These are phyloP conservation scores for Penicillium oxalicum DNA, from an alignment of 2,329 filamentous ascomycete species.

Conservation along the genomic window DNA sequence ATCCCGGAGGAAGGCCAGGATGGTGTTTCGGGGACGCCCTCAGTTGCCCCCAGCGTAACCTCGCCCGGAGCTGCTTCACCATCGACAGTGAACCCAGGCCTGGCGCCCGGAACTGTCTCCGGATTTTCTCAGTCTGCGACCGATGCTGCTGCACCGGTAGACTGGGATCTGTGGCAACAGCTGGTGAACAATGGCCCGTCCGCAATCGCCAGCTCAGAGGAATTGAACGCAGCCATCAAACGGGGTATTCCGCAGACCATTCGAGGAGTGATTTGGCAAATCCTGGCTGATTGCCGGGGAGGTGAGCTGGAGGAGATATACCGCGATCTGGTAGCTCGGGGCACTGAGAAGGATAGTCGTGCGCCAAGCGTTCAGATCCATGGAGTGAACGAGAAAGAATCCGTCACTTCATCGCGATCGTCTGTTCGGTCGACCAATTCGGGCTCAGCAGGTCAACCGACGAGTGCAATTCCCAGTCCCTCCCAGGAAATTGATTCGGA, in stretches of 20 bases:
- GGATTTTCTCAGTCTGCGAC: slow-evolving; percentile 66
- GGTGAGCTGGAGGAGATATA: slow-evolving; percentile 85
- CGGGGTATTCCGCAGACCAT: slow-evolving; percentile 92
- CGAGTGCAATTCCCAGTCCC: slow-evolving; percentile 49
- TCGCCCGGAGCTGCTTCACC: slow-evolving; percentile 48
- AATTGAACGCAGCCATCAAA: slow-evolving; percentile 84
- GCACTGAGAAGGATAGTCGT: slow-evolving; percentile 65
- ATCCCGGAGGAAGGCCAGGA: slow-evolving; percentile 44
- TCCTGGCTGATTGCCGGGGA: slow-evolving; percentile 90
- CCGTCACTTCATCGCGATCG: slow-evolving; percentile 70
- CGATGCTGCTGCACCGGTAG: slow-evolving; percentile 66
- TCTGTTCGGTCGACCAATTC: slow-evolving; percentile 77
- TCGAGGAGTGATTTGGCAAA: slow-evolving; percentile 97
- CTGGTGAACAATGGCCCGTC: slow-evolving; percentile 92
- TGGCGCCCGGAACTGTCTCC: slow-evolving; percentile 80
- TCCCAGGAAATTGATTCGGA: slow-evolving; percentile 59
- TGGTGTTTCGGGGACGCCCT: slow-evolving; percentile 25
- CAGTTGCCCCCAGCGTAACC: slow-evolving; percentile 22
- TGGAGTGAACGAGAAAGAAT: slow-evolving; percentile 59
- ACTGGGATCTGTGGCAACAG: slow-evolving; percentile 97
- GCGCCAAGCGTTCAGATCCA: slow-evolving; percentile 46
- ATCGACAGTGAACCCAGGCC: slow-evolving; percentile 58
- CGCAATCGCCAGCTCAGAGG: slow-evolving; percentile 82
- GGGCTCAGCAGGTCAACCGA: slow-evolving; percentile 51
- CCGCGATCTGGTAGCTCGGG: slow-evolving; percentile 68